Base-by-base conservation (phyloP, 2,329 filamentous ascomycete genomes). In the Colletotrichum lindemuthianum region DNA sequence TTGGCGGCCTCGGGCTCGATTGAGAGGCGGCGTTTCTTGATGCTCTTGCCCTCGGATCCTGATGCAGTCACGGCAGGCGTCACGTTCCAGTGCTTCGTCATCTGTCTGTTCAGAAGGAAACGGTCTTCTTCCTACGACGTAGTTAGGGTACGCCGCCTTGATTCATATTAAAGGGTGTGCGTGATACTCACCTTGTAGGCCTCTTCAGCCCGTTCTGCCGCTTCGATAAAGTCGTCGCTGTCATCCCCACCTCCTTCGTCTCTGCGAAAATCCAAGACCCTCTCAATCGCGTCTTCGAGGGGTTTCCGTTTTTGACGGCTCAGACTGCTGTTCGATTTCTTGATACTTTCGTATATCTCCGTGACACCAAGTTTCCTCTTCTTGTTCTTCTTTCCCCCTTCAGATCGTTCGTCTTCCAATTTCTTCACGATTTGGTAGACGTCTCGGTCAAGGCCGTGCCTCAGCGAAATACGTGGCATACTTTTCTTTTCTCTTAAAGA, bases 211-310 rank as follows among this genome's bases (percentile, higher is more conserved):
- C 34, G 16, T 53, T 65, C 59, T 33, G 68, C 70, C 1, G 65
- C 67, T 34, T 84, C 81, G 16, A 84, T 81, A 2, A 80, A 80
- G 39, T 86, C 84, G 53, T 68, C 83, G 36, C 82, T 80, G 4
- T 84, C 86, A 34, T 86, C 84, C 53, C 86, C 84, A 50, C 81
- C 84, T 12, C 81, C 76, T 65, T 89, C 85, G 69, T 92, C 87
- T 68, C 89, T 90, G 6, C 95, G 81, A 15, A 93, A 87, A 8
- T 89, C 86, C 13, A 97, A 79, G 0, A 94, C 92, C 8, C 92
- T 84, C 67, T 97, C 93, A 68, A 98, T 92, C 40, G 91, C 90
- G 68, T 96, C 92, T 75, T 97, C 92, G 1, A 98, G 79, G 0
- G 90, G 82, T 66, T 89, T 90, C 76, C 96, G 97, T 43, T 92